Conservation (phyloP, 2,329 filamentous ascomycete genomes). For the Apiospora sp. region DNA sequence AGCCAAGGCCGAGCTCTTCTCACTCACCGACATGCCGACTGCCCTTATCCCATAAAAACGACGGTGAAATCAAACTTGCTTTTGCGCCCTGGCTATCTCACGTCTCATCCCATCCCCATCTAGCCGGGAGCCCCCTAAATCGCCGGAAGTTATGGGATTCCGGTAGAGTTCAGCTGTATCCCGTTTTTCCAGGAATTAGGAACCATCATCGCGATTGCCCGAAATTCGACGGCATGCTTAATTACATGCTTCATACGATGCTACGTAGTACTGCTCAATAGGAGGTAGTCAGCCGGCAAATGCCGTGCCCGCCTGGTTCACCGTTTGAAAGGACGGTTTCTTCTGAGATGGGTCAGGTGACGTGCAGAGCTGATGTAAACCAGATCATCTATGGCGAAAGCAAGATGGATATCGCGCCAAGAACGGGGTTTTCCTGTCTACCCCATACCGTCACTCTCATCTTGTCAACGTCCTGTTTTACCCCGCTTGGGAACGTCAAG, state of each 20-base stretch:
- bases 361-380: not conserved
- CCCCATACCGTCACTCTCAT: not conserved
- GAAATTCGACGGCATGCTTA: not conserved
- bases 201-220: not conserved
- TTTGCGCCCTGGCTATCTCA: not conserved
- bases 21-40: not conserved
- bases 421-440: not conserved
- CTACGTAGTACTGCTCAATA: not conserved
- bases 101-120: not conserved
- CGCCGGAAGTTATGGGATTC: not conserved
- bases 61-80: not conserved
- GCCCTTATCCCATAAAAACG: not conserved
- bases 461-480: not conserved
- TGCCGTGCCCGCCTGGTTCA: not conserved
- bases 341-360: conserved; percentile 2
- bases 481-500: conserved; percentile 16
- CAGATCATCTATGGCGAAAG: not conserved
- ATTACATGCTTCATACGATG: not conserved
- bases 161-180: not conserved
- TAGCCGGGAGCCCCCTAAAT: not conserved
- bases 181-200: not conserved
- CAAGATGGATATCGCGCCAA: conserved; percentile 9
- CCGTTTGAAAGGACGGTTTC: not conserved
- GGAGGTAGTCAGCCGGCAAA: not conserved
- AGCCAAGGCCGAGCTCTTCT: not conserved